Evolutionary conservation across 345 rosid species (phyloP).

Genomic region (Carallia pectinifolia): DNA sequence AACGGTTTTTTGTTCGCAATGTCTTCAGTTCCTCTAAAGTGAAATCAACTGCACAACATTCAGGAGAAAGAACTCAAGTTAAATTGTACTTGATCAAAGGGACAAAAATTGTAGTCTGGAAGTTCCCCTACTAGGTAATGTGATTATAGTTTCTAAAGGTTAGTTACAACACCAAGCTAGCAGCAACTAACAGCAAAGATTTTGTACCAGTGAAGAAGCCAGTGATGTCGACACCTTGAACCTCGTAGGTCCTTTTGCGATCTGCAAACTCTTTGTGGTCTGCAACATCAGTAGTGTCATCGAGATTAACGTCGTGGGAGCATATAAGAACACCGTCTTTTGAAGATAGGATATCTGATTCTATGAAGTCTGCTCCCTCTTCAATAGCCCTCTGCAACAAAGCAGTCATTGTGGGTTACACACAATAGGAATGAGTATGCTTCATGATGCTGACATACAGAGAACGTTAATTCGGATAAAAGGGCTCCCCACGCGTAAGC

Average conservation of each 20-base stretch:
- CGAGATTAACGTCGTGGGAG: slow-evolving; percentile 76
- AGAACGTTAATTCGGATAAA: too few relatives aligned
- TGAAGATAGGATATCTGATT: slow-evolving; percentile 71
- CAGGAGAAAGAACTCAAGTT: not conserved
- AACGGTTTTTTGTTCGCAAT: slow-evolving; percentile 82
- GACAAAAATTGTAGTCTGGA: too few relatives aligned
- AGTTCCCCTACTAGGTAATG: too few relatives aligned
- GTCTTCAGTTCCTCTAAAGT: slow-evolving; percentile 65
- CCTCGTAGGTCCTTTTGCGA: slow-evolving; percentile 79
- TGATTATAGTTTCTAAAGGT: too few relatives aligned
- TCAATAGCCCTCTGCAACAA: slow-evolving; percentile 79
- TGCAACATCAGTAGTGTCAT: slow-evolving; percentile 67
- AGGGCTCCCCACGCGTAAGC: not conserved
- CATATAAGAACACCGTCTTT: slow-evolving; percentile 90
- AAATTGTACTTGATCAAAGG: not conserved
- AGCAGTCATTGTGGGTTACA: not conserved
- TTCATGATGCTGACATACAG: too few relatives aligned
- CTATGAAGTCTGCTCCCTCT: slow-evolving; percentile 95
- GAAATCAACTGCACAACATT: slow-evolving; percentile 69
- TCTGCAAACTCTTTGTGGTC: slow-evolving; percentile 73
- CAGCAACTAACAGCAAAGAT: not conserved
- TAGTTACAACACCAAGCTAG: not conserved
- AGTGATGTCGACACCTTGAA: slow-evolving; percentile 67
- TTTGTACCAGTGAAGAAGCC: slow-evolving; percentile 77
- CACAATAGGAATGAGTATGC: not conserved